phyloP scores from a whole-genome alignment of 2,329 filamentous ascomycete species.

The Apiospora saccharicola region DNA sequence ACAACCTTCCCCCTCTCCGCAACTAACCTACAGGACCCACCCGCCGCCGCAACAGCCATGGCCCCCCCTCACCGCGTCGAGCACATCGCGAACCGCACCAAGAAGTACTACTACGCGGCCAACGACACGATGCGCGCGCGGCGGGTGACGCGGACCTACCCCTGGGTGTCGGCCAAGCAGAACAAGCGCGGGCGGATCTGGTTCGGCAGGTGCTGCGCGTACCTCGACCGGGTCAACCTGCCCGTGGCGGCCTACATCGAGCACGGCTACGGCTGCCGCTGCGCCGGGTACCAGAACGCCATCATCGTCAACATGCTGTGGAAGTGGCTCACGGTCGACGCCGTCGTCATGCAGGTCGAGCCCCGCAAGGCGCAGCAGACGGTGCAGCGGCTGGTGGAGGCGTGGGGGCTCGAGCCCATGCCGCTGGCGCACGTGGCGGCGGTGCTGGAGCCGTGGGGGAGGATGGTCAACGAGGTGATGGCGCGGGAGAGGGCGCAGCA shows the following conservation, averaged over 20 bases:
- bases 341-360: background rate
- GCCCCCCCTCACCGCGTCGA: background rate
- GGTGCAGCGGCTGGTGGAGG: rapidly evolving
- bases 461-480: too few relatives aligned
- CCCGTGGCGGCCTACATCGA: background rate
- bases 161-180: background rate
- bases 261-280: background rate
- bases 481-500: too few relatives aligned
- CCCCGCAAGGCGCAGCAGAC: background rate
- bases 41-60: background rate
- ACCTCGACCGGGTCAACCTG: background rate
- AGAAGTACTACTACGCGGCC: background rate
- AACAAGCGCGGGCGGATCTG: background rate
- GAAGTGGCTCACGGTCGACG: background rate
- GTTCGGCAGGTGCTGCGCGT: background rate
- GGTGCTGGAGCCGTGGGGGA: too few relatives aligned
- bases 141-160: background rate
- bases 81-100: background rate
- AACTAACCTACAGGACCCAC: too few relatives aligned
- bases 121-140: background rate
- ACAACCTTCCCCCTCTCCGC: too few relatives aligned
- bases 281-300: background rate
- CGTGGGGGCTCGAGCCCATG: background rate
- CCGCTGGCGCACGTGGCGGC: background rate
- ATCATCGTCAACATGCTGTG: background rate